These are phyloP conservation scores for Mycena metata DNA, from an alignment of 768 basidiomycete genomes.

Conservation along the genomic window DNA sequence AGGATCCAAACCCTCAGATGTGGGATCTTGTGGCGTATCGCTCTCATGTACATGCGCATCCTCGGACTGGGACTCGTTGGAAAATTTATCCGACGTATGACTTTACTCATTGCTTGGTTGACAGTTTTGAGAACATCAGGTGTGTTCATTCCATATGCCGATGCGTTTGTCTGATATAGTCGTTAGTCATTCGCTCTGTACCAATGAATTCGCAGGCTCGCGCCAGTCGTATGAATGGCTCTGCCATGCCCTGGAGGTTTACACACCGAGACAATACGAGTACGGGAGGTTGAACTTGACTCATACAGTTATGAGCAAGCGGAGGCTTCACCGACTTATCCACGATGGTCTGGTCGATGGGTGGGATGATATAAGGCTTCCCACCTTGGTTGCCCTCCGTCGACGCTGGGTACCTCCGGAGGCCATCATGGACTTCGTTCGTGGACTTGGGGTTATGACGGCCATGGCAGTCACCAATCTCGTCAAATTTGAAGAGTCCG, in stretches of 20 bases:
- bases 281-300: slow-evolving; percentile 93
- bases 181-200: slow-evolving; percentile 93
- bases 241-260: slow-evolving; percentile 94
- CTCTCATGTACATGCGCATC: slow-evolving; percentile 90
- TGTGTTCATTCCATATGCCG: slow-evolving; percentile 57
- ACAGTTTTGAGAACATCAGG: slow-evolving; percentile 99
- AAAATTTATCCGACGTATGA: slow-evolving; percentile 98
- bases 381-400: slow-evolving; percentile 94
- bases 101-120: slow-evolving; percentile 96
- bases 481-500: slow-evolving; percentile 87
- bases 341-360: slow-evolving; percentile 84
- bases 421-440: slow-evolving; percentile 93
- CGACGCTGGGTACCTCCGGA: slow-evolving; percentile 95
- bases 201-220: slow-evolving; percentile 93
- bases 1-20: slow-evolving; percentile 96
- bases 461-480: slow-evolving; percentile 85
- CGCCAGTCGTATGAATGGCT: slow-evolving; percentile 99
- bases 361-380: slow-evolving; percentile 98
- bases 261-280: slow-evolving; percentile 96
- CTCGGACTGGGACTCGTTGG: slow-evolving; percentile 93
- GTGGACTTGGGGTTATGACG: slow-evolving; percentile 92
- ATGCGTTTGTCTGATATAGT: neutral
- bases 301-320: slow-evolving; percentile 96
- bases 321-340: slow-evolving; percentile 91
- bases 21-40: slow-evolving; percentile 98